Base-by-base conservation (phyloP, 331 rosid species). In the Saraca asoca region DNA sequence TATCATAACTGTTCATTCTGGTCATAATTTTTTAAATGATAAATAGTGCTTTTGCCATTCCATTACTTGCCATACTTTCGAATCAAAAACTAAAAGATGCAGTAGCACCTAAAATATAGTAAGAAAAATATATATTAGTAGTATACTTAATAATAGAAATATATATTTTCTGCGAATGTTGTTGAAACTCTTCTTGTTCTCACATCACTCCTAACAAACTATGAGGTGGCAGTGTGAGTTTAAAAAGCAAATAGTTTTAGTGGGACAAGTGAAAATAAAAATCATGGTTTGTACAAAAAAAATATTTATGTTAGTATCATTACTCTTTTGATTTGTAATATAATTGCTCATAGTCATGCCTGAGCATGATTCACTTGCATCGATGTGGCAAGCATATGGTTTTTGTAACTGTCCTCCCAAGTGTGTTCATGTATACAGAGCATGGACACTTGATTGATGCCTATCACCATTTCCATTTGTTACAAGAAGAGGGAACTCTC, bases 1-100 rank as follows among this genome's bases (percentile, higher is more conserved):
- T 33, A 38, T 46, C 7, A 69, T 39, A 15, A 37, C 31, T 14
- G 51, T 54, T 75, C 48, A 8, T 62, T 61, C 59, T 67, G 15
- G 31, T 20, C 0, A 29, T 56, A 48, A n/a, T 46, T 55, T 72
- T 9, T 34, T 54, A 48, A 43, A 19, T 64, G 42, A 45, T 73
- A 29, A 35, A 24, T n/a, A 8, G 39, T 45, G 18, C 11, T 44
- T 9, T 57, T 71, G 34, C 16, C 66, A 24, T 52, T 45, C 43
- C 31, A 38, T 64, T 64, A 33, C 58, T 51, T 50, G n/a, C 59
- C 12, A 18, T 60, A 7, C 5, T 18, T 51, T 60, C 17, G 20
- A 46, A 16, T 63, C 39, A 69, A 62, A 41, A 54, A 39, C 29
- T 54, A 6, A 55, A 17, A 34, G 16, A 57, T 51, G 14, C 20